Evolutionary conservation across 2,329 filamentous ascomycete species (phyloP).

Genomic region (Claviceps citrina): DNA sequence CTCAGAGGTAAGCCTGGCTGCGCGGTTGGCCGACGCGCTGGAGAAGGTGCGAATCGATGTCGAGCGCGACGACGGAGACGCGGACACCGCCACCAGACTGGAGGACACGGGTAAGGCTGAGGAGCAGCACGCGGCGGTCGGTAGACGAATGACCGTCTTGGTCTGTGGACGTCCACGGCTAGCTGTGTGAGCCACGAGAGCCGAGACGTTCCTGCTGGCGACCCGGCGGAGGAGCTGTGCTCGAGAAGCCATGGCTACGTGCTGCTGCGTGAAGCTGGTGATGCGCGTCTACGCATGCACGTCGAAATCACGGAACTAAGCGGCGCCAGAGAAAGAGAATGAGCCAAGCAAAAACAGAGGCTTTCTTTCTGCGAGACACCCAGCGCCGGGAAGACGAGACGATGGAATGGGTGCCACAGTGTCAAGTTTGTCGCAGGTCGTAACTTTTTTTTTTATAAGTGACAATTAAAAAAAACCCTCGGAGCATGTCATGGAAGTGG

Average conservation of each 20-base stretch:
- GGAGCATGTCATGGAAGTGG: too few relatives aligned
- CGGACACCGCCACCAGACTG: constrained; percentile 10
- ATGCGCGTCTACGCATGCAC: background rate
- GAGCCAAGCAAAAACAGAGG: too few relatives aligned
- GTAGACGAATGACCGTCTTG: constrained; percentile 1
- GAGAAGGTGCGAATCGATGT: constrained; percentile 11
- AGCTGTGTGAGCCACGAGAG: constrained; percentile 1
- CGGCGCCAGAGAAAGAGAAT: too few relatives aligned
- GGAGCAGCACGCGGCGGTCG: background rate
- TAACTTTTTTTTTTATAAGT: too few relatives aligned
- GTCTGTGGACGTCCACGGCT: background rate
- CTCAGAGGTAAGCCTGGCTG: constrained; percentile 62
- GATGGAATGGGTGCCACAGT: too few relatives aligned
- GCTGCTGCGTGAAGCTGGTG: background rate
- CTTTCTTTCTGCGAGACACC: too few relatives aligned
- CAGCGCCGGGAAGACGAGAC: too few relatives aligned
- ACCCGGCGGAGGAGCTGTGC: constrained; percentile 4
- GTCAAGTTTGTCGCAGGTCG: too few relatives aligned
- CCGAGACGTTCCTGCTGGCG: background rate
- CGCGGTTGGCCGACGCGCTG: constrained; percentile 10
- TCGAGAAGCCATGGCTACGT: constrained; percentile 4
- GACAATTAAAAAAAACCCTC: too few relatives aligned
- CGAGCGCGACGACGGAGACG: constrained; percentile 10
- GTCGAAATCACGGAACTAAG: too few relatives aligned
- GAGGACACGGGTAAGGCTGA: background rate